These are phyloP conservation scores for Erodium texanum DNA, from an alignment of 441 rosid species.

Conservation along the genomic window DNA sequence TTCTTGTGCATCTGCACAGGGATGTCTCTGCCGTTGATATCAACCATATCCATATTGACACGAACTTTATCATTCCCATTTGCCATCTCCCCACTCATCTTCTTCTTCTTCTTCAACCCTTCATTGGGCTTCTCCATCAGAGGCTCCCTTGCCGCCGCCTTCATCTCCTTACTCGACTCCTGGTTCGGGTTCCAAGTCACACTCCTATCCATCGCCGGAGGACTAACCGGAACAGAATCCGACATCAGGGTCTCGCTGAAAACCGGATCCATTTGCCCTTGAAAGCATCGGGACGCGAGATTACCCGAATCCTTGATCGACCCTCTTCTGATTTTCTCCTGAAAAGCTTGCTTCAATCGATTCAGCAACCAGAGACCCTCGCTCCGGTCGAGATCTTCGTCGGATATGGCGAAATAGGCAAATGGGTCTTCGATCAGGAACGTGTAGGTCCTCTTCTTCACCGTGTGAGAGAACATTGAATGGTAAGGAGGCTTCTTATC, in stretches of 20 bases:
- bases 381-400: conserved; percentile 36
- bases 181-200: conserved; percentile 33
- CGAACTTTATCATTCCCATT: conserved; percentile 20
- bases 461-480: conserved; percentile 64
- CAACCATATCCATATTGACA: conserved; percentile 29
- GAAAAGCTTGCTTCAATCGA: conserved; percentile 38
- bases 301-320: conserved; percentile 25
- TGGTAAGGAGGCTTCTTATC: conserved; percentile 60
- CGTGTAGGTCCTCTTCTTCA: conserved; percentile 40
- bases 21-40: conserved; percentile 36
- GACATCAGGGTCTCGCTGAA: conserved; percentile 41
- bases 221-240: conserved; percentile 35
- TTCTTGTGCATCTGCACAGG: conserved; percentile 34
- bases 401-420: conserved; percentile 47
- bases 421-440: conserved; percentile 54
- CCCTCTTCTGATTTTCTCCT: conserved; percentile 31
- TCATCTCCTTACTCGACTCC: no score
- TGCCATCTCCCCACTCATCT: conserved; percentile 30
- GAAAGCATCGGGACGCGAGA: conserved; percentile 37
- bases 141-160: conserved; percentile 29
- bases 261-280: conserved; percentile 37
- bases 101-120: conserved; percentile 60
- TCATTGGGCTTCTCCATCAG: conserved; percentile 44
- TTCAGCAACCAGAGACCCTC: conserved; percentile 49
- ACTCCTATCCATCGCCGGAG: conserved; percentile 25